These are phyloP conservation scores for Zymoseptoria crescenta DNA, from an alignment of 2,329 filamentous ascomycete species.

Conservation along the genomic window DNA sequence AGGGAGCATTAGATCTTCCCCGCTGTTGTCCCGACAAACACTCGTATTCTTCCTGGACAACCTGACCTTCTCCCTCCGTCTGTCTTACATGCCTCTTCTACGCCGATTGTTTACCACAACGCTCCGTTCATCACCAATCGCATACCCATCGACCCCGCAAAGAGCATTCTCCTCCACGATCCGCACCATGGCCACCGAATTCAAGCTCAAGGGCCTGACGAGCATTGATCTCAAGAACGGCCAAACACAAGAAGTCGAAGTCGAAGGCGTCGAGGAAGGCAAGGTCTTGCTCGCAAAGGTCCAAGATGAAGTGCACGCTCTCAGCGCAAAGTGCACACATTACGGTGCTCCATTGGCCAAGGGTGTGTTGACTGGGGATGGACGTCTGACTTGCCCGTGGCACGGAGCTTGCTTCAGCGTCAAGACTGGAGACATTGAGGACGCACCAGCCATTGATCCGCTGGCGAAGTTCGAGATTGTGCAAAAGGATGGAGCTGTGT, in stretches of 20 bases:
- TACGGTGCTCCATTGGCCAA: slow-evolving; percentile 86
- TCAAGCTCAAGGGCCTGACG: slow-evolving; percentile 64
- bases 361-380: slow-evolving; percentile 73
- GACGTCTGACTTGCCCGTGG: slow-evolving; percentile 88
- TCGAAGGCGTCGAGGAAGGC: slow-evolving; percentile 77
- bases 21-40: not conserved
- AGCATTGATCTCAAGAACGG: slow-evolving; percentile 68
- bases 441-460: slow-evolving; percentile 84
- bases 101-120: not conserved
- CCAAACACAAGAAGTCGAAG: slow-evolving; percentile 80
- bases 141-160: not conserved
- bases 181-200: slow-evolving; percentile 40
- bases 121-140: not conserved
- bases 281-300: slow-evolving; percentile 83
- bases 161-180: slow-evolving; percentile 17
- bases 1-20: too few species aligned
- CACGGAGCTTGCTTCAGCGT: slow-evolving; percentile 95
- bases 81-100: not conserved
- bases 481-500: slow-evolving; percentile 75
- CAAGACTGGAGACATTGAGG: slow-evolving; percentile 84
- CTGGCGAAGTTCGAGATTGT: slow-evolving; percentile 72
- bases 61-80: not conserved
- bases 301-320: slow-evolving; percentile 65
- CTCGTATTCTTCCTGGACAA: not conserved
- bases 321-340: slow-evolving; percentile 78